Base-by-base conservation (phyloP, 1,139 yeast genomes). In the Yamadazyma membranifaciens region DNA sequence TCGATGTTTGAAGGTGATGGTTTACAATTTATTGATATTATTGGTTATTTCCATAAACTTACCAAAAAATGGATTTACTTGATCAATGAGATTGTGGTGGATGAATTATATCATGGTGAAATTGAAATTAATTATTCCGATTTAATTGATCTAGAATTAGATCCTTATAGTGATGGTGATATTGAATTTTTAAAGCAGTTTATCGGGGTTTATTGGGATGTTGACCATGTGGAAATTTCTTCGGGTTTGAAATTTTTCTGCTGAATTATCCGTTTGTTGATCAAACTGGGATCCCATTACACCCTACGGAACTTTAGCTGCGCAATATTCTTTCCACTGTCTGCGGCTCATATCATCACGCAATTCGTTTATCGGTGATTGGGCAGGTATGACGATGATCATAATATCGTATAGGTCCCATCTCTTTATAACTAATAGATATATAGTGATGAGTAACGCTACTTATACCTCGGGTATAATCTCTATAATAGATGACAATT, bases 101-200 rank as follows among this genome's bases (percentile, higher is more conserved):
- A 69, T 43, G 62, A 59, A 42, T 39, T 54, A n/a, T 57, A 54
- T 24, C 45, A 46, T 15, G 40, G 38, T 11, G 33, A 34, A 6
- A 31, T 49, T 7, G 78, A 73, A 46, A 65, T 75, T 31, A 73
- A 74, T 2, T 69, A 69, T 47, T 74, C 76, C 49, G 92, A 85
- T 55, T 57, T 86, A 41, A 62, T 71, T 13, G 87, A 82, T 41
- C 78, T 85, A 83, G 94, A 88, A 28, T 65, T 86, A 40, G 92
- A 86, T 57, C 89, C 92, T 2, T 78, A 83, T 52, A 74, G 82
- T 14, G 48, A 59, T 9, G 70, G 71, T 25, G 94, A 86, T 57
- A 57, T 75, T 31, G 69, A 68, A 26, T 84, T 86, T 56, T 66
- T 83, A 13, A 59, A 67, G 39, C 72, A 73, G 27, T 69, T 86